Evolutionary conservation across 2,329 filamentous ascomycete genomes (phyloP).

Genomic region (Didymella exigua): DNA sequence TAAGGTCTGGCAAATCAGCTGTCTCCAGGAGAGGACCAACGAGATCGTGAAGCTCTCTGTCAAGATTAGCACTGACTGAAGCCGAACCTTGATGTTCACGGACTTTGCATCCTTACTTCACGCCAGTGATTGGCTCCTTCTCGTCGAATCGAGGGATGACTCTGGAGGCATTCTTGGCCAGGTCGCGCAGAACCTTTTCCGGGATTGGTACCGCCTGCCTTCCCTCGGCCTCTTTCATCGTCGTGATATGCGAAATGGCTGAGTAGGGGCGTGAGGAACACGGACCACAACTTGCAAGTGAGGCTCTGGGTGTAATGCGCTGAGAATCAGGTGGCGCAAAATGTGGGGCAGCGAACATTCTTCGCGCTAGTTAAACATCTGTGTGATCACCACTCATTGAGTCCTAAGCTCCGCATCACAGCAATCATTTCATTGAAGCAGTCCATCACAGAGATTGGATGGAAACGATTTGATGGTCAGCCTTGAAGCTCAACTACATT

Average conservation of each 20-base stretch:
- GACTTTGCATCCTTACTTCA: conserved; percentile 48
- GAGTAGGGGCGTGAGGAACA: conserved; percentile 7
- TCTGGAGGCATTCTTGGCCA: conserved; percentile 34
- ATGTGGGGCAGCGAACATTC: conserved; percentile 12
- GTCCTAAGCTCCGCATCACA: too few relatives aligned
- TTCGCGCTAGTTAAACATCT: conserved; percentile 1
- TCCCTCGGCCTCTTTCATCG: conserved; percentile 6
- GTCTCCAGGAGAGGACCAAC: conserved; percentile 42
- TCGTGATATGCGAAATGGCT: neutral
- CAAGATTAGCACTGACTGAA: conserved; percentile 25
- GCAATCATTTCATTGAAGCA: too few relatives aligned
- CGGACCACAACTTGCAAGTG: conserved; percentile 13
- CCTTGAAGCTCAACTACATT: too few relatives aligned
- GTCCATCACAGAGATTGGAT: too few relatives aligned
- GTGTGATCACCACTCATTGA: too few relatives aligned
- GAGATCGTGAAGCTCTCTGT: conserved; percentile 38
- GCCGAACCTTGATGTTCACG: conserved; percentile 34
- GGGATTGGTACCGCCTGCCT: conserved; percentile 24
- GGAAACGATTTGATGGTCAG: too few relatives aligned
- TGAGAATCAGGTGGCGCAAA: conserved; percentile 1
- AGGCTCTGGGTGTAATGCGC: conserved; percentile 7
- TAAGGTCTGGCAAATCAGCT: conserved; percentile 38
- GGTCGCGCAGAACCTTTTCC: conserved; percentile 35
- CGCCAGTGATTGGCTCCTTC: conserved; percentile 31
- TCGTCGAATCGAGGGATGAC: conserved; percentile 34